phyloP scores from a whole-genome alignment of 2,329 filamentous ascomycete genomes.

The Anthostomella pinea region DNA sequence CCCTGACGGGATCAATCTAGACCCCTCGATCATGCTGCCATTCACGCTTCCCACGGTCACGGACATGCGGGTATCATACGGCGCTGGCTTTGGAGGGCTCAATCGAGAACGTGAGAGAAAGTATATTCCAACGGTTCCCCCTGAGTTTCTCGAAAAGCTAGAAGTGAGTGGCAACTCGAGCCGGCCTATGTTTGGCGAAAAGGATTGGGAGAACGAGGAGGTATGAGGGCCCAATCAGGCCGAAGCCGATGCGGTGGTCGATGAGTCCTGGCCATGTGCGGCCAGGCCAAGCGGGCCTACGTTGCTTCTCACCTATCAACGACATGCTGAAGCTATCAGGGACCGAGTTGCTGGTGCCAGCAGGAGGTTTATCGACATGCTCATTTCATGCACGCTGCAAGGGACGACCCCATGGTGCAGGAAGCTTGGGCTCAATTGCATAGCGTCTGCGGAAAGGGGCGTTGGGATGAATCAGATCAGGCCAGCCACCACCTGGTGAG shows the following conservation, averaged over 20 bases:
- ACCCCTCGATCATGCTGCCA: slow-evolving; percentile 87
- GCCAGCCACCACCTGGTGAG: too few relatives aligned
- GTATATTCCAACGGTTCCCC: slow-evolving; percentile 92
- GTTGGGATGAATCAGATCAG: slow-evolving; percentile 18
- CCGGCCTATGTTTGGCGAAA: slow-evolving; percentile 58
- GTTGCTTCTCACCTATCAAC: slow-evolving; percentile 19
- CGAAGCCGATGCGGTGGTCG: slow-evolving; percentile 11
- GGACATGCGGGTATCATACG: slow-evolving; percentile 95
- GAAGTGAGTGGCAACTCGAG: slow-evolving; percentile 57
- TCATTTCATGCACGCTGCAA: slow-evolving; percentile 23
- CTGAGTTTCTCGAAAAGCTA: slow-evolving; percentile 87
- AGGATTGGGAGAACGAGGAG: slow-evolving; percentile 67
- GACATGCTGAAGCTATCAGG: slow-evolving; percentile 13
- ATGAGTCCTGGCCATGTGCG: slow-evolving; percentile 9
- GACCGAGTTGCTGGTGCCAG: slow-evolving; percentile 17
- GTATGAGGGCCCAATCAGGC: slow-evolving; percentile 30
- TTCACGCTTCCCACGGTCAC: slow-evolving; percentile 95
- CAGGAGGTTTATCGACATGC: slow-evolving; percentile 10
- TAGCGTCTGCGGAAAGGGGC: slow-evolving; percentile 13
- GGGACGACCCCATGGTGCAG: slow-evolving; percentile 23
- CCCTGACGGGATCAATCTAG: slow-evolving; percentile 74
- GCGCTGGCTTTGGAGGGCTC: slow-evolving; percentile 87
- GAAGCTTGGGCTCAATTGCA: slow-evolving; percentile 14
- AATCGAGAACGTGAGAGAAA: slow-evolving; percentile 90
- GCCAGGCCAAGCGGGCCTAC: slow-evolving; percentile 17